Percentiles rank a stretch among this genome's conserved stretches.
These are phyloP conservation scores for Hemerocallis citrina DNA, from an alignment of 106 monocot species.

Conservation along the genomic window DNA sequence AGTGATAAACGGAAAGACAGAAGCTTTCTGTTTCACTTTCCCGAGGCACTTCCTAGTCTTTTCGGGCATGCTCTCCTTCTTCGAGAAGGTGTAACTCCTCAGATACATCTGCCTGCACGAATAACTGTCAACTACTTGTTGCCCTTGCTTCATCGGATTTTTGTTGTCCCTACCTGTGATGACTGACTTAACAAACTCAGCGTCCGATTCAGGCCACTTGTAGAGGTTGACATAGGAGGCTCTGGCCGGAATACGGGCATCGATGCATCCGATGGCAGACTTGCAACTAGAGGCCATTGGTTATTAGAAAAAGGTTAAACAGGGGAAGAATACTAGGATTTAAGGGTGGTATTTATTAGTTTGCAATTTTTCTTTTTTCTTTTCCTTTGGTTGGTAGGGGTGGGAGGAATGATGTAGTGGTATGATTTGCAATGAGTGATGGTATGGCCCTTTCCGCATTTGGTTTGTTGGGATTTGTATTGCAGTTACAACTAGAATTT, in stretches of 20 bases:
- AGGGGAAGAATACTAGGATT: constrained; percentile 7
- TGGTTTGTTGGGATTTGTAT: no score
- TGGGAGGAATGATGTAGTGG: constrained; percentile 26
- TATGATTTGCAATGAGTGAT: constrained; percentile 32
- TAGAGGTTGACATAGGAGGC: constrained; percentile 45
- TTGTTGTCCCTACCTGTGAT: not conserved
- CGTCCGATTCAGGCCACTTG: constrained; percentile 78
- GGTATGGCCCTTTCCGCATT: not conserved
- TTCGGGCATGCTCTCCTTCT: constrained; percentile 74
- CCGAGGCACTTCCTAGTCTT: constrained; percentile 44
- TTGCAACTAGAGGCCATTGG: constrained; percentile 32
- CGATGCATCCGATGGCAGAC: constrained; percentile 25
- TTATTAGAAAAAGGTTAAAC: constrained; percentile 6
- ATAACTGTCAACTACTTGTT: constrained; percentile 53
- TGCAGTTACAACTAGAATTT: no score
- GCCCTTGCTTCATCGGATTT: constrained; percentile 2
- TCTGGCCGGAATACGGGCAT: constrained; percentile 20
- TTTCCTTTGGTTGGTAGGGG: not conserved
- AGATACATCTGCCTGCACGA: constrained; percentile 83
- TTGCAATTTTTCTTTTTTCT: not conserved
- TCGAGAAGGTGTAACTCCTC: constrained; percentile 79
- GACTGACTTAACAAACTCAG: constrained; percentile 56
- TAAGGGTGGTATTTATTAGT: no score
- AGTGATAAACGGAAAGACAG: constrained; percentile 6
- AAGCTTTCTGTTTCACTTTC: constrained; percentile 36